Percentiles rank a stretch among this genome's conserved stretches.
Evolutionary conservation across 2,329 filamentous ascomycete species (phyloP).

Genomic region (Emydomyces testavorans): DNA sequence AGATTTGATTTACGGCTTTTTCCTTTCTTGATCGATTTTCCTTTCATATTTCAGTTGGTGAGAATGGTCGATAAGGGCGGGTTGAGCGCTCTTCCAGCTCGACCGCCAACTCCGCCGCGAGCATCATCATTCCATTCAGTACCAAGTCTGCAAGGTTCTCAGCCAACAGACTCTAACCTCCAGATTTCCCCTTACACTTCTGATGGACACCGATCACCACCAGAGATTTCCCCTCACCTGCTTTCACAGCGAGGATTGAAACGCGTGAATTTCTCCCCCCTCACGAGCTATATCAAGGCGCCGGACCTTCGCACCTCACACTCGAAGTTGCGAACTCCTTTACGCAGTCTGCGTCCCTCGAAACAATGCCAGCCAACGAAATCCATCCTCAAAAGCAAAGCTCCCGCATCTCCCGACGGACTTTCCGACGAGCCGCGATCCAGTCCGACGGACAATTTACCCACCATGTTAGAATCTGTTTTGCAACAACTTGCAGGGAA

Average conservation of each 20-base stretch:
- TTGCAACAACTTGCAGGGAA: constrained; percentile 67
- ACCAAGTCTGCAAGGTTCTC: constrained; percentile 13
- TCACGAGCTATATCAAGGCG: constrained; percentile 44
- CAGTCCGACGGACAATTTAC: constrained; percentile 49
- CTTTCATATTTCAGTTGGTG: background rate
- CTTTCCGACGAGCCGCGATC: constrained; percentile 33
- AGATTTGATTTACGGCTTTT: constrained; percentile 1
- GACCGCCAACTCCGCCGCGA: constrained; percentile 48
- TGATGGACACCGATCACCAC: constrained; percentile 36
- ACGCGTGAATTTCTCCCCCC: constrained; percentile 53
- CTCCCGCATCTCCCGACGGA: constrained; percentile 33
- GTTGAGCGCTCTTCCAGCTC: constrained; percentile 34
- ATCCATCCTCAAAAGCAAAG: constrained; percentile 67
- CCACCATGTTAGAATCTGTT: constrained; percentile 73
- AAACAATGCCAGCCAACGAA: constrained; percentile 49
- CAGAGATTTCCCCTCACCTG: constrained; percentile 38
- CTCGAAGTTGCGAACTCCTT: constrained; percentile 30
- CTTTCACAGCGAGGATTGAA: constrained; percentile 37
- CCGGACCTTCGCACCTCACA: constrained; percentile 26
- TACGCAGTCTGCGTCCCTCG: constrained; percentile 39
- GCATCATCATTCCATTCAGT: constrained; percentile 21
- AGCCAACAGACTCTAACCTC: background rate
- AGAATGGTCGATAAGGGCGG: constrained; percentile 38
- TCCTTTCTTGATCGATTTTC: background rate
- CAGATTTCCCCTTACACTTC: background rate